Base-by-base conservation (phyloP, 106 monocot species). In the Dioscorea zingiberensis region DNA sequence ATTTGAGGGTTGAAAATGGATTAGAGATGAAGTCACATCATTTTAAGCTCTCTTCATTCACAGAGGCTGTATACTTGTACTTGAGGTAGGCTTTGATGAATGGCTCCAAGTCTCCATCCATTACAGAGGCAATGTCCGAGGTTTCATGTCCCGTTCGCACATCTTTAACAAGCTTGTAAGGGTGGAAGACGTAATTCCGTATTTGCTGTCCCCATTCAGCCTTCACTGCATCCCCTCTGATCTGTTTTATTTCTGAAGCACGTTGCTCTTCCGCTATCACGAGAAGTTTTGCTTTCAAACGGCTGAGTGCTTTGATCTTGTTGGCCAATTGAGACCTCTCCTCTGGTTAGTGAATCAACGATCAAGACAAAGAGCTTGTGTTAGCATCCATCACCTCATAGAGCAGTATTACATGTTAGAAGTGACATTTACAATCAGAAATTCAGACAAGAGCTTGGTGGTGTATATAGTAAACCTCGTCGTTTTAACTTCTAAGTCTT, bases 191-290 rank as follows among this genome's bases (percentile, higher is more conserved):
- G 63, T 98, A 98, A 72, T 87, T 98, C 12, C 98, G 81, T 66
- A 98, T 98, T 69, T 98, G 93, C 59, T 98, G 98, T 2, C 98
- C 98, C 98, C 98, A 98, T 54, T 98, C 98, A 0, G 98, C 98
- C 76, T 98, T 98, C 71, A 98, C 93, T 0, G 68, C 73, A 72
- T 98, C 92, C 1, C 98, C 98, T 11, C 93, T 61, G 56, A 98
- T 98, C 59, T 98, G 89, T 65, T 93, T 89, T 25, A 98, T 89
- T 46, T 93, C 98, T 1, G 98, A 86, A 19, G 92, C 98, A 2
- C 98, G 78, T 65, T 98, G 98, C 76, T 93, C 98, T 60, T 82
- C 82, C 0, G 92, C 88, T 67, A 98, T 86, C 18, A 93, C 93
- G 0, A 93, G 89, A 49, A 98, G 71, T 69, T 98, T 93, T 4